These are phyloP conservation scores for Persicaria maculosa DNA, from an alignment of 148 eudicot species.

Conservation along the genomic window DNA sequence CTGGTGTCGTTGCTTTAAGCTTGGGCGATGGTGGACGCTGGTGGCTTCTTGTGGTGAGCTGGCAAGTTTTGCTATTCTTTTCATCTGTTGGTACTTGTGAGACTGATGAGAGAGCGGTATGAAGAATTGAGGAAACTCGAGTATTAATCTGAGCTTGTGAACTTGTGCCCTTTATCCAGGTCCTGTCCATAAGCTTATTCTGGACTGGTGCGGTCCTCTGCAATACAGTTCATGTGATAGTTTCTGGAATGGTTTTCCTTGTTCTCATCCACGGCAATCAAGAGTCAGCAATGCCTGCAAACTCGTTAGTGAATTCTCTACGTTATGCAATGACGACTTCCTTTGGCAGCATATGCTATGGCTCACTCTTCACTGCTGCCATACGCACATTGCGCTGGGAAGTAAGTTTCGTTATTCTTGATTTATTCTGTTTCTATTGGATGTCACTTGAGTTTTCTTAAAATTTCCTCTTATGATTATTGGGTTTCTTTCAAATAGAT, in stretches of 20 bases:
- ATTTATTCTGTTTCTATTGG: not conserved
- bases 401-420: slow-evolving; percentile 29
- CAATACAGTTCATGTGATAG: slow-evolving; percentile 92
- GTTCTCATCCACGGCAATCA: slow-evolving; percentile 86
- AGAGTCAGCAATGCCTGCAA: slow-evolving; percentile 83
- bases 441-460: not conserved
- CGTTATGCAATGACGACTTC: slow-evolving; percentile 84
- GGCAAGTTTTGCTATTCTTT: slow-evolving; percentile 68
- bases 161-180: slow-evolving; percentile 39
- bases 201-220: slow-evolving; percentile 99
- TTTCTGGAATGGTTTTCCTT: slow-evolving; percentile 93
- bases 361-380: slow-evolving; percentile 97
- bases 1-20: slow-evolving; percentile 90
- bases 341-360: slow-evolving; percentile 97
- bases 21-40: slow-evolving; percentile 80
- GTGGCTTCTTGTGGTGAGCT: slow-evolving; percentile 99
- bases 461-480: not conserved
- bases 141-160: not conserved
- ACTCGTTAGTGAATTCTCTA: slow-evolving; percentile 62
- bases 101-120: not conserved
- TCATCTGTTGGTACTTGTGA: slow-evolving; percentile 3
- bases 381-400: slow-evolving; percentile 91
- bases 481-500: slow-evolving; percentile 41
- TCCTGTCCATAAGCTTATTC: slow-evolving; percentile 77
- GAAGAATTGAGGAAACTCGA: not conserved